A percentile compares a stretch with the other conserved stretches of the same genome.
These are phyloP conservation scores for Cercospora sesami DNA, from an alignment of 2,329 filamentous ascomycete genomes.

Conservation along the genomic window DNA sequence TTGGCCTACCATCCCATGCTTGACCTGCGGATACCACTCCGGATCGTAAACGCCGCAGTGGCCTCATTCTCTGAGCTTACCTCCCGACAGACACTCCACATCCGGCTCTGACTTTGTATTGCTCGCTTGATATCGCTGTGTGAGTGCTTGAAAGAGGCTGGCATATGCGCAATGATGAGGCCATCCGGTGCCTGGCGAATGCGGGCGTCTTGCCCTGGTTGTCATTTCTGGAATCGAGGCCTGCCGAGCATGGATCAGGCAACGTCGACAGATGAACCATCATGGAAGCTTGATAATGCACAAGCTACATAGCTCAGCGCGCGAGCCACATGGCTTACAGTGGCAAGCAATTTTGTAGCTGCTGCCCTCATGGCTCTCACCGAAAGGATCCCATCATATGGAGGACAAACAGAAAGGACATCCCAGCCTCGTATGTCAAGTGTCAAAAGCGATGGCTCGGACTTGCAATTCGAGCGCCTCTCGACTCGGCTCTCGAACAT, in stretches of 20 bases:
- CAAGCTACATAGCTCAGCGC: not conserved
- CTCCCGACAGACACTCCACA: not conserved
- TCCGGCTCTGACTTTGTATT: not conserved
- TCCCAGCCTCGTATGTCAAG: not conserved
- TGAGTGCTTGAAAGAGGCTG: not conserved
- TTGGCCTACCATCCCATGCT: not conserved
- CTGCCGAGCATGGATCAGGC: not conserved
- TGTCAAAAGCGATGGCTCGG: not conserved
- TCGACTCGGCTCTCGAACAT: not conserved
- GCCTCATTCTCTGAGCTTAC: not conserved
- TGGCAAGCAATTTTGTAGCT: not conserved
- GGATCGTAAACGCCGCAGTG: not conserved
- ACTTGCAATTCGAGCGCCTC: not conserved
- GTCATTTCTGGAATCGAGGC: not conserved
- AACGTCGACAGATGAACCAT: not conserved
- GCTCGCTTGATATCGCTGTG: not conserved
- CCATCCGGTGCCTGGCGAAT: not conserved
- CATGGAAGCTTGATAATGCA: not conserved
- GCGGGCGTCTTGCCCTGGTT: not conserved
- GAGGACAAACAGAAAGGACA: not conserved
- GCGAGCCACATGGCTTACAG: not conserved
- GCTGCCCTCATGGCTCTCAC: not conserved
- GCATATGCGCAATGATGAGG: not conserved
- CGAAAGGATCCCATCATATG: not conserved
- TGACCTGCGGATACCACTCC: not conserved